Evolutionary conservation across 352 stramenopile genomes (phyloP), one percentile per base, ranked within the genome.

Genomic region (Phytophthora hibernalis): DNA sequence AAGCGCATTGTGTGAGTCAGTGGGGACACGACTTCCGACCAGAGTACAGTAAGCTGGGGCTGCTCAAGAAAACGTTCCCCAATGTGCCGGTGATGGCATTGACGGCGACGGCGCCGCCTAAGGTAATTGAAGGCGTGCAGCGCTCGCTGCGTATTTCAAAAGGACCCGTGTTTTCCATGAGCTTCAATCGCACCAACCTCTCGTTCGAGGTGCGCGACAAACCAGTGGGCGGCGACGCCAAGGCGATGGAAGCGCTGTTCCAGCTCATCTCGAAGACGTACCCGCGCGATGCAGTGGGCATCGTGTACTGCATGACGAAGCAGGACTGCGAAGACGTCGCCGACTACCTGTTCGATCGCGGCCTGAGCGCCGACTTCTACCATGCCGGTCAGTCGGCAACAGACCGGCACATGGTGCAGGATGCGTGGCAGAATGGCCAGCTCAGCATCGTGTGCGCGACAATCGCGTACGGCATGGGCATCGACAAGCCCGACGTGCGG

Each of bases 391-490:
- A 94, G 59, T 83, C 80, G 3, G 83, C 72, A n/a, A 89, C 74
- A 9, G 85, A 96, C 57, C 83, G 86, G 9, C 85, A 96, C 65
- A 75, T 95, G 43, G 85, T 93, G 30, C 85, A 92, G 50, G 79
- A 90, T 37, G 85, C 83, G 1, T 93, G 83, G 83, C 83, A 92
- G 55, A 83, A 74, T 31, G 85, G 85, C 6, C 72, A 91, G 40
- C 52, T 96, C 24, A 85, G 93, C 65, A 93, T 98, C 43, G 95
- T 98, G 49, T 97, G 97, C 24, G 95, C 95, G 6, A 98, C 95
- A 7, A 98, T 99, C 71, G 95, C 95, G 12, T 99, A 98, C 71
- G 96, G 96, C 31, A 92, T 99, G 76, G 96, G 96, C 31, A 98
- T 98, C 70, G 97, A 98, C 79, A 98, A 98, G 68, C 84, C 92